Evolutionary conservation across 2,329 filamentous ascomycete species (phyloP).

Genomic region (Lasiodiplodia citricola): DNA sequence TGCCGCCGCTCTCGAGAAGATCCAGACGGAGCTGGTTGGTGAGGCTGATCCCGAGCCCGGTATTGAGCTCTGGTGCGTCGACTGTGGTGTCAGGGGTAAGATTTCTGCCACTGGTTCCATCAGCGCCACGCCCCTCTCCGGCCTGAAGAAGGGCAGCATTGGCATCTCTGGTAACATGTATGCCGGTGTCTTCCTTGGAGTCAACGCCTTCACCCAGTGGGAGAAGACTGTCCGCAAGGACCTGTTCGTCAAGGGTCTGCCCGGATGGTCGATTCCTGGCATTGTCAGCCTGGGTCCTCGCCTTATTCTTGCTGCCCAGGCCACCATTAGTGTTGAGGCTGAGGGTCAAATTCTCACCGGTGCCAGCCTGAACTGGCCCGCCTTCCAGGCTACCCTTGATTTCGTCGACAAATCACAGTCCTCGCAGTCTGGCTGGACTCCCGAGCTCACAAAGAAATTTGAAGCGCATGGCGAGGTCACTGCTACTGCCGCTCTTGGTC

Average conservation of each 20-base stretch:
- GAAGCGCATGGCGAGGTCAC: conserved; percentile 26
- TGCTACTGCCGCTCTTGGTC: conserved; percentile 20
- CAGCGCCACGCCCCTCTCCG: conserved; percentile 24
- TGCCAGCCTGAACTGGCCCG: conserved; percentile 26
- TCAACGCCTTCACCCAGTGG: conserved; percentile 28
- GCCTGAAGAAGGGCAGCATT: conserved; percentile 27
- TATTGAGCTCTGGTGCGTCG: conserved; percentile 29
- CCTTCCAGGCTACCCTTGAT: conserved; percentile 25
- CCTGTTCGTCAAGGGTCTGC: conserved; percentile 27
- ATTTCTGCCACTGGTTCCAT: conserved; percentile 27
- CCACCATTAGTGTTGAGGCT: conserved; percentile 25
- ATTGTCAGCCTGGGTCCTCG: conserved; percentile 19
- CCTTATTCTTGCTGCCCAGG: conserved; percentile 23
- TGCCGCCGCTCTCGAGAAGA: conserved; percentile 13
- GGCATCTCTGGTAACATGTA: conserved; percentile 27
- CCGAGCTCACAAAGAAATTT: conserved; percentile 27
- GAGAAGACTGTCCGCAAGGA: conserved; percentile 27
- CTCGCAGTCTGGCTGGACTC: conserved; percentile 25
- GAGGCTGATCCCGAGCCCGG: conserved; percentile 27
- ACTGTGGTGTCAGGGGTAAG: conserved; percentile 28
- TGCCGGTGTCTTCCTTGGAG: conserved; percentile 28
- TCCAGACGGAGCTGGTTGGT: conserved; percentile 22
- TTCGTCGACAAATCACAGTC: conserved; percentile 18
- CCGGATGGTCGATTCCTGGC: conserved; percentile 28
- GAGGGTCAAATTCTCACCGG: conserved; percentile 28